Base-by-base conservation (phyloP, 2,329 filamentous ascomycete species). In the Aureobasidium sp. region DNA sequence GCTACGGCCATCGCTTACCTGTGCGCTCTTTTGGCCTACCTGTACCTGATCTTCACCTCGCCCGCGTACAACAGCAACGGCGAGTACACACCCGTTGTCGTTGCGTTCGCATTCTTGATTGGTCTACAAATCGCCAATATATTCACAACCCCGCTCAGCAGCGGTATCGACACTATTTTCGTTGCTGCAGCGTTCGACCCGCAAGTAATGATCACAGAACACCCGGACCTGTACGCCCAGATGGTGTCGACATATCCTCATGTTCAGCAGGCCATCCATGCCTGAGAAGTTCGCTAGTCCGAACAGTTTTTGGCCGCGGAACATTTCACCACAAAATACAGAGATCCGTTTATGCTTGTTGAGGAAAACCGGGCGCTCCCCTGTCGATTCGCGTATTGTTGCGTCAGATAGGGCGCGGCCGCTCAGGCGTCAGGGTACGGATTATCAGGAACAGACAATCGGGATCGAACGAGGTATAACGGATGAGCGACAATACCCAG, bases 151-250 rank as follows among this genome's bases (percentile, higher is more conserved):
- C 93, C 93, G 0, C 79, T 97, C 60, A 86, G 86, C 64, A 92
- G 87, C 67, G 93, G 93, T n/a, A 84, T 95, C 64, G 89, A 95
- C 66, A 95, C 92, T 0, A 89, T 96, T 63, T 96, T 96, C 67
- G 90, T 96, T 0, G 91, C 90, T 2, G 80, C 80, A 72, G 83
- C 81, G 1, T 84, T 81, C 79, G 80, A 83, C 31, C 80, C 81
- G 7, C 80, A 87, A 68, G 47, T 50, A n/a, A 61, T 85, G 82
- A 87, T 90, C 70, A 79, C 83, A 43, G 86, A 94, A 60, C 92
- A 96, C 72, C 84, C 86, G 0, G 90, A 95, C 63, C 75, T 97
- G 49, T 96, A 93, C 72, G 77, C 84, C 17, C 81, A 84, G 63
- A 87, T 97, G 84, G 79, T 95, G 1, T 76, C 80, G 55, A 85